phyloP scores from a whole-genome alignment of 352 stramenopile species.

The Globisporangium rhizosaccharum region DNA sequence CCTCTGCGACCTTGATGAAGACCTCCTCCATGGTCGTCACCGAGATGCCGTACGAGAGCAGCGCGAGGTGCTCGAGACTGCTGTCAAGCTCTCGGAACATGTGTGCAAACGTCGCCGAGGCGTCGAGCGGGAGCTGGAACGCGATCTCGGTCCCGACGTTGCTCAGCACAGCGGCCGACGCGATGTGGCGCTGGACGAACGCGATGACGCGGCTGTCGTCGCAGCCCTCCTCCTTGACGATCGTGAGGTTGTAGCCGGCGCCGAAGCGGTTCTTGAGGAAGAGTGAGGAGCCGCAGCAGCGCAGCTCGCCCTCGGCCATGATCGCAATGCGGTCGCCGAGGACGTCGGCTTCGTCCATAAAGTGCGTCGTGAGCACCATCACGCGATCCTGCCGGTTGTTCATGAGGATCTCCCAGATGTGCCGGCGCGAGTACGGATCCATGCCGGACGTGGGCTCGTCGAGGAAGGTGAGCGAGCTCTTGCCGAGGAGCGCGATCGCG shows the following conservation, averaged over 20 bases:
- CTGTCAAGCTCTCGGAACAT: conserved; percentile 74
- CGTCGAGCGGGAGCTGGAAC: conserved; percentile 68
- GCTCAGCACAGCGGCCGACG: conserved; percentile 52
- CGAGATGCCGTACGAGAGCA: conserved; percentile 75
- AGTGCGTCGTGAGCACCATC: conserved; percentile 91
- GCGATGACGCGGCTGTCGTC: conserved; percentile 30
- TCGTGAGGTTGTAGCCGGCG: conserved; percentile 34
- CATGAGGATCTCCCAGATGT: conserved; percentile 80
- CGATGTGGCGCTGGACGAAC: conserved; percentile 30
- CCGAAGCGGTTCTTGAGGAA: conserved; percentile 70
- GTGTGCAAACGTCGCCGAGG: conserved; percentile 40
- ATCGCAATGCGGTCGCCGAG: conserved; percentile 77
- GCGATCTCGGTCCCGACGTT: conserved; percentile 78
- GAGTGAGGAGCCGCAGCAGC: conserved; percentile 50
- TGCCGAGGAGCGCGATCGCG: conserved; percentile 82
- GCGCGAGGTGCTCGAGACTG: conserved; percentile 24
- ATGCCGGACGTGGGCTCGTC: conserved; percentile 93
- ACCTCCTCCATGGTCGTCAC: conserved; percentile 91
- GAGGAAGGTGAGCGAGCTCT: conserved; percentile 82
- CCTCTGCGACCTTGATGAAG: conserved; percentile 87
- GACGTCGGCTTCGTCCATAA: conserved; percentile 91
- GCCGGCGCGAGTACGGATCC: conserved; percentile 90
- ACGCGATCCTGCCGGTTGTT: conserved; percentile 42
- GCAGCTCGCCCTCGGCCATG: conserved; percentile 56
- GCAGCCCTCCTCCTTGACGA: conserved; percentile 27